phyloP scores from a whole-genome alignment of 2,329 filamentous ascomycete species.

The Biscogniauxia marginata region DNA sequence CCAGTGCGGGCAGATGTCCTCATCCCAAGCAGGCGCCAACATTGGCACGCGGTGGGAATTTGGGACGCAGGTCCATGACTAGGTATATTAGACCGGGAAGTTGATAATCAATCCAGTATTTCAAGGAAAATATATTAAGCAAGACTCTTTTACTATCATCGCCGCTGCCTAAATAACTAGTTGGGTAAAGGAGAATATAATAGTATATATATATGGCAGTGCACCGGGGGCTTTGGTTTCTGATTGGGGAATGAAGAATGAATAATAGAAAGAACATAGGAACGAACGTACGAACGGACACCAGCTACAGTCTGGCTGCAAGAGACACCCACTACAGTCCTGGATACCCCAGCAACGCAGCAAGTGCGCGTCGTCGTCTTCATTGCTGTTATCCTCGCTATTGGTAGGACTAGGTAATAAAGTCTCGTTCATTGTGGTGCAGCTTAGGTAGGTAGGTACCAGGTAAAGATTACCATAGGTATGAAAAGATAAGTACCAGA shows the following conservation, averaged over 20 bases:
- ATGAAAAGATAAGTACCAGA: too few species aligned
- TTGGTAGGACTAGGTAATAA: not conserved
- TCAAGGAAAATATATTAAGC: not conserved
- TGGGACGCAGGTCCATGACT: constrained; percentile 56
- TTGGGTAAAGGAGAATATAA: not conserved
- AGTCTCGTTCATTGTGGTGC: not conserved
- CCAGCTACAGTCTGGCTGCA: constrained; percentile 46
- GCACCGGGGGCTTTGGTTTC: too few species aligned
- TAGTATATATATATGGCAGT: not conserved
- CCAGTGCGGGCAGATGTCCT: constrained; percentile 52
- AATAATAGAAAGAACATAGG: not conserved
- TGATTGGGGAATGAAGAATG: too few species aligned
- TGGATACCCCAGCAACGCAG: constrained; percentile 51
- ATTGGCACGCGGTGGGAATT: constrained; percentile 45
- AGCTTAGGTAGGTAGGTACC: too few species aligned
- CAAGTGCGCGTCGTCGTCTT: constrained; percentile 40
- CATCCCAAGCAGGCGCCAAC: constrained; percentile 50
- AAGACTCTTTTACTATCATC: not conserved
- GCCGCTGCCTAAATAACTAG: too few species aligned
- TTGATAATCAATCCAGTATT: not conserved
- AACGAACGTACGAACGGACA: constrained; percentile 48
- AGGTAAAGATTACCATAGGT: too few species aligned
- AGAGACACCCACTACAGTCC: constrained; percentile 47
- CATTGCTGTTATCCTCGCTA: not conserved
- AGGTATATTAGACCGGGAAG: not conserved